Evolutionary conservation across 148 eudicot genomes (phyloP).

Genomic region (Chenopodium suecicum): DNA sequence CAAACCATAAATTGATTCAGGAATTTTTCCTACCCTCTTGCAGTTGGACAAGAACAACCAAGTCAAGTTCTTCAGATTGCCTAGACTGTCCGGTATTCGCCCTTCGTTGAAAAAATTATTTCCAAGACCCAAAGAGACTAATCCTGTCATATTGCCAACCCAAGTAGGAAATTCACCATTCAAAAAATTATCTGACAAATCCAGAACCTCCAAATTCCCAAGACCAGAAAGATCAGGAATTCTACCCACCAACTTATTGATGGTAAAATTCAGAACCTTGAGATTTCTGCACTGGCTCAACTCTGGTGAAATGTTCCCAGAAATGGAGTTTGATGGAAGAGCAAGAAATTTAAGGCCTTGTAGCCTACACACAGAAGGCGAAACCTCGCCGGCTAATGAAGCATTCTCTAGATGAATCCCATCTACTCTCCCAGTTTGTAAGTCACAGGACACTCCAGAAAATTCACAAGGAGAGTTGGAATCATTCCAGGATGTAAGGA

Average conservation of each 20-base stretch:
- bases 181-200: slow-evolving; percentile 63
- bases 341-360: slow-evolving; percentile 52
- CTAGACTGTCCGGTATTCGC: slow-evolving; percentile 59
- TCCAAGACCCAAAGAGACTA: slow-evolving; percentile 59
- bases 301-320: slow-evolving; percentile 52
- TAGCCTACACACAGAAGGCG: slow-evolving; percentile 57
- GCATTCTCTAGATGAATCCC: slow-evolving; percentile 55
- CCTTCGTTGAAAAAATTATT: slow-evolving; percentile 56
- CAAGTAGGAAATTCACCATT: slow-evolving; percentile 74
- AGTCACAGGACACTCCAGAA: slow-evolving; percentile 67
- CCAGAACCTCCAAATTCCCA: slow-evolving; percentile 54
- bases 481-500: slow-evolving; percentile 65
- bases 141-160: slow-evolving; percentile 53
- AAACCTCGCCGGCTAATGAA: slow-evolving; percentile 55
- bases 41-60: slow-evolving; percentile 53
- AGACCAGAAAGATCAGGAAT: slow-evolving; percentile 72
- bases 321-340: slow-evolving; percentile 44
- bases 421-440: slow-evolving; percentile 42
- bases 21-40: slow-evolving; percentile 63
- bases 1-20: slow-evolving; percentile 63
- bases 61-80: slow-evolving; percentile 63
- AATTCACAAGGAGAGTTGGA: slow-evolving; percentile 60
- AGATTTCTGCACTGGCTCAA: slow-evolving; percentile 48
- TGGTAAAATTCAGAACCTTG: slow-evolving; percentile 61
- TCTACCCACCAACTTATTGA: slow-evolving; percentile 59